Conservation (phyloP, 1,284 basidiomycete species). For the Cryptococcus sp. region DNA sequence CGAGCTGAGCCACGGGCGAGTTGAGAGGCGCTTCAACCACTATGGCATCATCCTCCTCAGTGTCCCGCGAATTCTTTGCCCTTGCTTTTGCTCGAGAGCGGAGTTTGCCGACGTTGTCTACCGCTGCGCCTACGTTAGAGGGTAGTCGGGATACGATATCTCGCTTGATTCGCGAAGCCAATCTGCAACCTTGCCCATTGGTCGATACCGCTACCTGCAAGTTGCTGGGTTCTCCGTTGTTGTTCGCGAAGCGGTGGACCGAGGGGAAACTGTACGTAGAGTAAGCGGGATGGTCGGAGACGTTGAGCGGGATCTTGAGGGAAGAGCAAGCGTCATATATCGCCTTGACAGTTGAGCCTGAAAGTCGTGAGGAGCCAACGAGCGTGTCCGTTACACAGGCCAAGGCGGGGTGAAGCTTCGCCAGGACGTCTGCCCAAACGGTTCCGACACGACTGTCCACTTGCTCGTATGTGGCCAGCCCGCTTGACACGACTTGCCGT, state of each 20-base stretch:
- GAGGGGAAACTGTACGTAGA: constrained; percentile 91
- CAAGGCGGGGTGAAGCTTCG: constrained; percentile 55
- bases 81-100: constrained; percentile 63
- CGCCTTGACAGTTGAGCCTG: constrained; percentile 58
- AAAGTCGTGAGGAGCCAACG: constrained; percentile 55
- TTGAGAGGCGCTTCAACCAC: constrained; percentile 72
- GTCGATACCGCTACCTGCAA: constrained; percentile 88
- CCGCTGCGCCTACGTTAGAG: constrained; percentile 72
- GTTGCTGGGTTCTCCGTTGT: constrained; percentile 56
- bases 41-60: constrained; percentile 28
- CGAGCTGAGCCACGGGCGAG: constrained; percentile 69
- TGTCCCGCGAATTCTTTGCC: constrained; percentile 11
- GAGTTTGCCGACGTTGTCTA: constrained; percentile 72
- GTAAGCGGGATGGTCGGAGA: constrained; percentile 79
- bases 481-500: constrained; percentile 61
- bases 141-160: constrained; percentile 80
- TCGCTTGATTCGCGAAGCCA: constrained; percentile 76
- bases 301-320: constrained; percentile 75
- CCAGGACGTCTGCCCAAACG: constrained; percentile 21
- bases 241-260: constrained; percentile 72
- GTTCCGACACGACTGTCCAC: constrained; percentile 51
- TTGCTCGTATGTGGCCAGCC: constrained; percentile 59
- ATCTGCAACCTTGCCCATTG: constrained; percentile 86
- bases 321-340: constrained; percentile 62
- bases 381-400: constrained; percentile 74